Evolutionary conservation across 2,329 filamentous ascomycete species (phyloP).

Genomic region (Colletotrichum sp.): DNA sequence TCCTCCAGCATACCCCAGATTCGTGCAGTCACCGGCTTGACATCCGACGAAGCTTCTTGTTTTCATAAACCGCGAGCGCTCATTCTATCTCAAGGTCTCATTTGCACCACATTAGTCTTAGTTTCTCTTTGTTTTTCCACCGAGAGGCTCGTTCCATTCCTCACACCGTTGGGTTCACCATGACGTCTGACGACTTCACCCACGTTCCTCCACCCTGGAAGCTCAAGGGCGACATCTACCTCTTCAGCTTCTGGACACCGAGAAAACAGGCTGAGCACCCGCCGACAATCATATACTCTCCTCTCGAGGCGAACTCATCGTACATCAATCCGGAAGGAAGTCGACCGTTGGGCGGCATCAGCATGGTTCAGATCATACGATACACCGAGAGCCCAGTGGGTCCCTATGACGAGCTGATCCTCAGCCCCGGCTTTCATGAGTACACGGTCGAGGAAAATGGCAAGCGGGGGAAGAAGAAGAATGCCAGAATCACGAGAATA

Average conservation of each 20-base stretch:
- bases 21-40: background rate
- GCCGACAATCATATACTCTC: slow-evolving; percentile 45
- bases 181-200: background rate
- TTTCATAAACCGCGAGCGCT: background rate
- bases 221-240: slow-evolving; percentile 49
- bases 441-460: slow-evolving; percentile 41
- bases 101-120: too few relatives aligned
- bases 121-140: too few relatives aligned
- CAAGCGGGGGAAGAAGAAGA: slow-evolving; percentile 36
- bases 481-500: slow-evolving; percentile 53
- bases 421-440: slow-evolving; percentile 51
- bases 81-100: too few relatives aligned
- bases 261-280: slow-evolving; percentile 33
- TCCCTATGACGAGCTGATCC: slow-evolving; percentile 57
- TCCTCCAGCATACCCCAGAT: background rate
- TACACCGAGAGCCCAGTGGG: slow-evolving; percentile 57
- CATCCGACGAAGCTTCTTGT: background rate
- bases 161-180: background rate
- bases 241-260: slow-evolving; percentile 45
- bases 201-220: slow-evolving; percentile 41
- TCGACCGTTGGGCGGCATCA: slow-evolving; percentile 47
- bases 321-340: slow-evolving; percentile 41
- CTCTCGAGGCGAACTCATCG: slow-evolving; percentile 47
- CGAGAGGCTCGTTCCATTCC: too few relatives aligned
- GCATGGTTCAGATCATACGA: slow-evolving; percentile 55